Evolutionary conservation across 192 early-diverging fungal genomes (phyloP).

Genomic region (Coemansia sp.): DNA sequence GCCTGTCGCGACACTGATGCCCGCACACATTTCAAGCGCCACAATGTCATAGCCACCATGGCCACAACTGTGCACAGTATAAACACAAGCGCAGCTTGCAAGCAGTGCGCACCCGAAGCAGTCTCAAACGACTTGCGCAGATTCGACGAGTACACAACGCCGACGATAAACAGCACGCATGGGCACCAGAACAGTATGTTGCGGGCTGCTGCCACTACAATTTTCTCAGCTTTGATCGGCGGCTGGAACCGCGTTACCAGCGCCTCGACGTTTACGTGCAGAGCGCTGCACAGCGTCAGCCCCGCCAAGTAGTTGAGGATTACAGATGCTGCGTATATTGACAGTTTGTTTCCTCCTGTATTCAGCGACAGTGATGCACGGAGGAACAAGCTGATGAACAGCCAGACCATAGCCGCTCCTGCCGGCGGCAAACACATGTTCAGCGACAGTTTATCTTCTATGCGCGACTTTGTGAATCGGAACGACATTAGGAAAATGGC

Average conservation of each 20-base stretch:
- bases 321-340: slow-evolving; percentile 13
- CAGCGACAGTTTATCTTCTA: background rate
- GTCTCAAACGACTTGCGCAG: background rate
- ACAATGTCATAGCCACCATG: background rate
- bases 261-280: background rate
- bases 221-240: slow-evolving; percentile 1
- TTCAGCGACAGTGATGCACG: slow-evolving; percentile 14
- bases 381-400: slow-evolving; percentile 19
- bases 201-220: background rate
- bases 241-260: slow-evolving; percentile 14
- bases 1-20: too few species aligned
- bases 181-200: slow-evolving; percentile 9
- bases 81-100: slow-evolving; percentile 14
- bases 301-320: slow-evolving; percentile 18
- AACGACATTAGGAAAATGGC: background rate
- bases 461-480: background rate
- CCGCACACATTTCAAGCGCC: background rate
- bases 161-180: slow-evolving; percentile 9
- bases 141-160: slow-evolving; percentile 5
- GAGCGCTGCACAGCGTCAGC: background rate
- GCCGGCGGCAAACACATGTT: background rate
- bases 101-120: slow-evolving; percentile 1
- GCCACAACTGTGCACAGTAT: slow-evolving; percentile 1
- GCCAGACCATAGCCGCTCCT: background rate
- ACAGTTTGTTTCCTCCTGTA: background rate